These are phyloP conservation scores for Exophiala bonariae DNA, from an alignment of 2,329 filamentous ascomycete genomes.

Conservation along the genomic window DNA sequence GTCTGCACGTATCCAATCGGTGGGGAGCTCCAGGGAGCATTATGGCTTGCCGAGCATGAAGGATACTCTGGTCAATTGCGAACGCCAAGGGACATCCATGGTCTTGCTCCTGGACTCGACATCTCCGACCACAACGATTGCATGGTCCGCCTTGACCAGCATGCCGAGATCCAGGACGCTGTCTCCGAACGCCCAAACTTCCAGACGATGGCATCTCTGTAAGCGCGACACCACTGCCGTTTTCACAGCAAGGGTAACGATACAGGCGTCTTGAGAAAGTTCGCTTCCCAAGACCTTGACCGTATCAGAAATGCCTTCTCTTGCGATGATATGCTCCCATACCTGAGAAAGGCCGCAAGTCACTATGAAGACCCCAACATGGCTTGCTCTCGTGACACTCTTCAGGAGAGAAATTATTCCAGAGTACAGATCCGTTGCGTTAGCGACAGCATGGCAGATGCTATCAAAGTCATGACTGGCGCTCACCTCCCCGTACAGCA, in stretches of 20 bases:
- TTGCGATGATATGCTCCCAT: constrained; percentile 57
- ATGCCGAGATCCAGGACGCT: constrained; percentile 60
- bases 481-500: constrained; percentile 53
- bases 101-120: constrained; percentile 47
- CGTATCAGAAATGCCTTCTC: constrained; percentile 38
- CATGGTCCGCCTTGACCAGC: constrained; percentile 53
- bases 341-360: constrained; percentile 56
- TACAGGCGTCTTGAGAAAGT: constrained; percentile 46
- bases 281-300: constrained; percentile 57
- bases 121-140: constrained; percentile 57
- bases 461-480: constrained; percentile 43
- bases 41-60: constrained; percentile 49
- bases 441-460: constrained; percentile 48
- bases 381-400: constrained; percentile 28
- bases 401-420: constrained; percentile 51
- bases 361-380: constrained; percentile 52
- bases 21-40: constrained; percentile 42
- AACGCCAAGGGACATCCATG: constrained; percentile 51
- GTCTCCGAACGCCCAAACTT: constrained; percentile 62
- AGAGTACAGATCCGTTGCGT: constrained; percentile 42
- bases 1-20: constrained; percentile 42
- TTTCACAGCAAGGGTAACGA: constrained; percentile 56
- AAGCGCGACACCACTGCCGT: constrained; percentile 47
- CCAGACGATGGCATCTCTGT: constrained; percentile 32
- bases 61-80: constrained; percentile 41